A percentile compares a stretch with the other conserved stretches of the same genome.
Evolutionary conservation across 2,329 filamentous ascomycete species (phyloP).

Genomic region (Blumeria hordei): DNA sequence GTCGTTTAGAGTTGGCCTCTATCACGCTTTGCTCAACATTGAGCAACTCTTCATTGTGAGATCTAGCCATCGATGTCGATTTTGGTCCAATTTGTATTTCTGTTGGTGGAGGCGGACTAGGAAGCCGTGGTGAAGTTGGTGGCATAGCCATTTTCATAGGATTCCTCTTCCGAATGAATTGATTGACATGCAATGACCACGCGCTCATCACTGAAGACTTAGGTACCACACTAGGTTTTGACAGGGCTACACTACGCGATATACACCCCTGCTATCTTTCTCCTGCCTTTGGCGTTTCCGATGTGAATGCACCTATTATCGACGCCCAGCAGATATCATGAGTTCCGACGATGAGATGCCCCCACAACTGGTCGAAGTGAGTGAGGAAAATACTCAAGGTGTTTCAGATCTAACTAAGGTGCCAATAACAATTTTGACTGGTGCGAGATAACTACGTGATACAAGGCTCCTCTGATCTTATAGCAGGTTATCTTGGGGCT

Average conservation of each 20-base stretch:
- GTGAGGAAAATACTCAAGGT: constrained; percentile 17
- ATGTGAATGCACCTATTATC: neutral
- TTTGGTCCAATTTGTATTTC: constrained; percentile 76
- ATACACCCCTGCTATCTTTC: neutral
- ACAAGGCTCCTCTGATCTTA: neutral
- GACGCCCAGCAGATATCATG: constrained; percentile 18
- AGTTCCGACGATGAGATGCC: constrained; percentile 37
- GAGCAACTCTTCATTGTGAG: constrained; percentile 31
- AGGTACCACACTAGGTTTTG: no score
- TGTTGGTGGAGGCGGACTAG: constrained; percentile 79
- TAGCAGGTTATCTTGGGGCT: constrained; percentile 67
- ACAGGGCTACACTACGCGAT: no score
- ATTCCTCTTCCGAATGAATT: no score
- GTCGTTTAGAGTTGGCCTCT: constrained; percentile 52
- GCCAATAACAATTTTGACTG: constrained; percentile 67
- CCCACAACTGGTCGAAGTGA: constrained; percentile 34
- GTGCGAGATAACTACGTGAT: constrained; percentile 17
- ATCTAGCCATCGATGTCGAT: constrained; percentile 42
- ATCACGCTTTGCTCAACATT: constrained; percentile 32
- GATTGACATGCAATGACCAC: no score
- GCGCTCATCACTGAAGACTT: no score
- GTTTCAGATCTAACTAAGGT: constrained; percentile 36
- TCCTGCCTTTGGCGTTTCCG: neutral
- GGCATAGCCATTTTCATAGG: constrained; percentile 25
- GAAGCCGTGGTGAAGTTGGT: constrained; percentile 72